phyloP scores from a whole-genome alignment of 1,284 basidiomycete genomes.

The Leccinum fuscescens region DNA sequence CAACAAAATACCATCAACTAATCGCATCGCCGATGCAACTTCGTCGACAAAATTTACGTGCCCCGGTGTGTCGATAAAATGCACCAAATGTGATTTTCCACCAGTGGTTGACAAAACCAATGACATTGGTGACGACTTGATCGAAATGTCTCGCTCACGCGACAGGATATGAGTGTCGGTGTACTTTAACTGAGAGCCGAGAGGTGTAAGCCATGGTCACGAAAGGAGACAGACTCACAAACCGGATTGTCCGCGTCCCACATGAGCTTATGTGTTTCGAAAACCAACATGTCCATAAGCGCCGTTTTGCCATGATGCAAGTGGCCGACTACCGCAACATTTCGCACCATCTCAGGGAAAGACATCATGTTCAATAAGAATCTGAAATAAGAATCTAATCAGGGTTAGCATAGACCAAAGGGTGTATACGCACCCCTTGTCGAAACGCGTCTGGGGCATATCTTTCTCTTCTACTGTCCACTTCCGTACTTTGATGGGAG shows the following conservation, averaged over 20 bases:
- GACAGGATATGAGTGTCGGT: constrained; percentile 94
- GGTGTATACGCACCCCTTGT: constrained; percentile 72
- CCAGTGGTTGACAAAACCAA: constrained; percentile 84
- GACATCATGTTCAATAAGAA: constrained; percentile 91
- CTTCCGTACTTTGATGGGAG: constrained; percentile 90
- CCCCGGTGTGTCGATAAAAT: constrained; percentile 96
- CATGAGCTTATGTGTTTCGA: constrained; percentile 92
- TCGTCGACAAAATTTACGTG: constrained; percentile 99
- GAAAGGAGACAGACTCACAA: constrained; percentile 33
- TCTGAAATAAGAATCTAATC: constrained; percentile 40
- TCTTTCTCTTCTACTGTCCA: constrained; percentile 92
- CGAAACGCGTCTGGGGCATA: constrained; percentile 89
- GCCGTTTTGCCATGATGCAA: constrained; percentile 98
- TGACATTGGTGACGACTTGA: constrained; percentile 97
- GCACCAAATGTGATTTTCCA: constrained; percentile 92
- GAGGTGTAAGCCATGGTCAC: constrained; percentile 19
- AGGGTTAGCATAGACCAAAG: constrained; percentile 4
- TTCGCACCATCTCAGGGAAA: constrained; percentile 94
- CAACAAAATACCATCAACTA: constrained; percentile 92
- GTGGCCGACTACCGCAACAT: constrained; percentile 93
- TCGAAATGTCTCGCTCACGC: constrained; percentile 86
- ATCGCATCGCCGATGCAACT: constrained; percentile 82
- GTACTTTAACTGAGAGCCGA: constrained; percentile 67
- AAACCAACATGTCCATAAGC: constrained; percentile 94
- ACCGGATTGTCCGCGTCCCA: constrained; percentile 91